Conservation (phyloP, 306 rosid genomes). For the Carpinus viminea region DNA sequence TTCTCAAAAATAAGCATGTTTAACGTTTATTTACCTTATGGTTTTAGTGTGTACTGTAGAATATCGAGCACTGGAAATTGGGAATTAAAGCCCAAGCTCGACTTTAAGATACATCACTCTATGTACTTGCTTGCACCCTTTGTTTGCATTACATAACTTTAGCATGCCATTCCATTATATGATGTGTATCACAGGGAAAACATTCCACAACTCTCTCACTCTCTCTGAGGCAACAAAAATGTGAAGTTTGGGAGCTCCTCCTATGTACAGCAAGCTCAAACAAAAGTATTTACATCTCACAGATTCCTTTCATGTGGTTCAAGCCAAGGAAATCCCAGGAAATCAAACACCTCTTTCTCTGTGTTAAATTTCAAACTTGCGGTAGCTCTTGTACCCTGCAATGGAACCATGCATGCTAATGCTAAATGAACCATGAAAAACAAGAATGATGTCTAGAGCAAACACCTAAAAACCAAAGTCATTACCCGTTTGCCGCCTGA, state of each 20-base stretch:
- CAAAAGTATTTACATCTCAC: constrained; percentile 29
- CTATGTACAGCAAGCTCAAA: constrained; percentile 7
- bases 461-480: constrained; percentile 1
- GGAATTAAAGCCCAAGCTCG: not conserved
- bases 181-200: not conserved
- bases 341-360: constrained; percentile 81
- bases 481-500: constrained; percentile 71
- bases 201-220: not conserved
- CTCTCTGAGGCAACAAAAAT: not conserved
- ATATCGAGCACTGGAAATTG: not conserved
- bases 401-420: not conserved
- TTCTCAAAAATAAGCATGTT: too few species aligned
- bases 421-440: constrained; percentile 11
- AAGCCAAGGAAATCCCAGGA: constrained; percentile 85
- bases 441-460: not conserved
- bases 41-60: too few species aligned
- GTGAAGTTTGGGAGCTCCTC: not conserved
- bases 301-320: constrained; percentile 87
- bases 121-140: not conserved
- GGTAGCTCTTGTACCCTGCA: constrained; percentile 70
- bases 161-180: not conserved
- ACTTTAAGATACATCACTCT: not conserved
- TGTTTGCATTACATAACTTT: not conserved
- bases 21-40: too few species aligned
- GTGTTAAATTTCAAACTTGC: constrained; percentile 72